Percentiles rank a stretch among this genome's conserved stretches.
phyloP scores from a whole-genome alignment of 176 grass and related monocot genomes.

The Aegilops bicornis region DNA sequence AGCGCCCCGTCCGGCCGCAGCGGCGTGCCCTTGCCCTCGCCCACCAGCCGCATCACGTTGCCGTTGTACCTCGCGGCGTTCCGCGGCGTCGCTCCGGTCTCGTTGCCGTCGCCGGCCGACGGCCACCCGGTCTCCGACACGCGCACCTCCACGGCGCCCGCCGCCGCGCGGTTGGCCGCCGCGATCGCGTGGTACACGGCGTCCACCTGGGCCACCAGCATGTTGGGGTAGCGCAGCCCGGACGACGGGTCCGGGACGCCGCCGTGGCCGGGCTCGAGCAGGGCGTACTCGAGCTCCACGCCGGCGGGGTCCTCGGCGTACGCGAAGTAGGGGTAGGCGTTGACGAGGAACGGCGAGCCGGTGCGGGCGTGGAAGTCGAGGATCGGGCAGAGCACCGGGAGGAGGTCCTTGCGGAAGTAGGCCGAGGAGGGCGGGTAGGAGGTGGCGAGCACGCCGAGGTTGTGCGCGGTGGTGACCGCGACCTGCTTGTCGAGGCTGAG shows the following conservation, averaged over 20 bases:
- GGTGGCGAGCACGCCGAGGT: constrained; percentile 58
- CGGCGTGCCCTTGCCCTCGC: constrained; percentile 68
- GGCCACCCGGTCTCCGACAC: constrained; percentile 85
- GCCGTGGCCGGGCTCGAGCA: constrained; percentile 40
- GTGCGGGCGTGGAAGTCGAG: constrained; percentile 63
- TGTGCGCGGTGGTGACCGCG: constrained; percentile 61
- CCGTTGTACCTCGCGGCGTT: constrained; percentile 68
- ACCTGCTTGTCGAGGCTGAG: constrained; percentile 45
- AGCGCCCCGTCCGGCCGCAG: constrained; percentile 45
- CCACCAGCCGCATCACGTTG: constrained; percentile 60
- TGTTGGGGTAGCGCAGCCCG: constrained; percentile 59
- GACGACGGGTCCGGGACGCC: constrained; percentile 41
- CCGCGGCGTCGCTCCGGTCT: constrained; percentile 45
- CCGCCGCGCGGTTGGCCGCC: constrained; percentile 41
- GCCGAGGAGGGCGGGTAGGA: constrained; percentile 73
- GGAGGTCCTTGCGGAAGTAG: constrained; percentile 54
- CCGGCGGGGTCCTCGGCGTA: constrained; percentile 50
- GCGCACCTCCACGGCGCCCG: constrained; percentile 45
- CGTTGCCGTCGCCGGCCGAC: constrained; percentile 58
- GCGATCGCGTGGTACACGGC: constrained; percentile 74
- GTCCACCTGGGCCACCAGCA: constrained; percentile 69
- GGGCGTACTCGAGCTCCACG: constrained; percentile 55
- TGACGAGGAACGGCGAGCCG: constrained; percentile 63
- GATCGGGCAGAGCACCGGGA: constrained; percentile 59
- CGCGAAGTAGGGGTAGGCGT: constrained; percentile 94